phyloP scores from a whole-genome alignment of 176 grass and related monocot species.

The Saccharum spontaneum region DNA sequence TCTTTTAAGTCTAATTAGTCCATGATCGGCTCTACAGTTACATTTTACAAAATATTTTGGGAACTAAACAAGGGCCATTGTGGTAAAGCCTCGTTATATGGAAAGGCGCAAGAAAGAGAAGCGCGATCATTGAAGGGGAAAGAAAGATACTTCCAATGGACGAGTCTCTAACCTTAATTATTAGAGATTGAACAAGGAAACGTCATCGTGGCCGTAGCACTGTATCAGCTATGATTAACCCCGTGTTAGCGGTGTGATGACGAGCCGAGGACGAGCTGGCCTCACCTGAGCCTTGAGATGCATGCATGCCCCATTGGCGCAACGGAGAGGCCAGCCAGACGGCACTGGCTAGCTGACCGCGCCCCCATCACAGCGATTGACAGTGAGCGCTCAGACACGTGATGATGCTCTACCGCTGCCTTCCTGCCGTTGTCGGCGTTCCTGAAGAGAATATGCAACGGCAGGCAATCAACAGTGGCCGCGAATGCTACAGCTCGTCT shows the following conservation, averaged over 20 bases:
- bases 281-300: constrained; percentile 41
- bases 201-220: background rate
- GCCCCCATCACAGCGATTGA: too few relatives aligned
- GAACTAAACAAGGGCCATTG: too few relatives aligned
- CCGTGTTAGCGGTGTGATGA: background rate
- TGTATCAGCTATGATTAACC: background rate
- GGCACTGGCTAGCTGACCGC: too few relatives aligned
- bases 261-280: background rate
- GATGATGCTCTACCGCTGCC: background rate
- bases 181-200: background rate
- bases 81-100: too few relatives aligned
- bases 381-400: background rate
- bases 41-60: too few relatives aligned
- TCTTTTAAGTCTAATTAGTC: too few relatives aligned
- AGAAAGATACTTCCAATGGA: constrained; percentile 30
- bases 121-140: background rate
- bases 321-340: constrained; percentile 52
- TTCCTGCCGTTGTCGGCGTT: background rate
- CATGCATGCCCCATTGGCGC: constrained; percentile 32
- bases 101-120: background rate
- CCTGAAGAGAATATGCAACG: background rate
- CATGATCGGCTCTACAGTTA: too few relatives aligned
- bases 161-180: constrained; percentile 44
- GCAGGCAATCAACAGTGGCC: background rate
- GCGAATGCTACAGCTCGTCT: background rate